Evolutionary conservation across 768 basidiomycete species (phyloP).

Genomic region (Dentipellis fragilis): DNA sequence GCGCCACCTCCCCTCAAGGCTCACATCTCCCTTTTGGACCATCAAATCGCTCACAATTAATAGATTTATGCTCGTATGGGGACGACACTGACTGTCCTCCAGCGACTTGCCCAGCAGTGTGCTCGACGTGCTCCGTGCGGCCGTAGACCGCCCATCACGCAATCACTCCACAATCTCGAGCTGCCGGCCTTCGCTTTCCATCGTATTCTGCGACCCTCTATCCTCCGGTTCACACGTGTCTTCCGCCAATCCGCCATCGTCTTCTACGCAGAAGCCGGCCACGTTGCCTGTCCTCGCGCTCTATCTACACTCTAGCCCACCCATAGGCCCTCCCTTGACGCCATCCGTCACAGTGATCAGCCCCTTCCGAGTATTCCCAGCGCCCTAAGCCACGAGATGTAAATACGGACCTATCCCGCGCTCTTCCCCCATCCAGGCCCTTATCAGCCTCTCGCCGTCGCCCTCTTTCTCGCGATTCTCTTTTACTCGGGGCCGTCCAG

Average conservation of each 20-base stretch:
- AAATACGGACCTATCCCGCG: no score
- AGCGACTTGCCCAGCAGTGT: background rate
- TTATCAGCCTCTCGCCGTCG: no score
- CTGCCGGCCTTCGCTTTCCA: background rate
- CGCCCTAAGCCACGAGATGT: no score
- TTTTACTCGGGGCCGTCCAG: no score
- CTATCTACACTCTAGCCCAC: background rate
- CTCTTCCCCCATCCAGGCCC: no score
- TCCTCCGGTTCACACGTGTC: background rate
- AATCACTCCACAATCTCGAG: background rate
- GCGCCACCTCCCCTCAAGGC: background rate
- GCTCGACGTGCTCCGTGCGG: background rate
- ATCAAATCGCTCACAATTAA: background rate
- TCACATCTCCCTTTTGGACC: background rate
- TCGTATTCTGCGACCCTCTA: slow-evolving; percentile 4
- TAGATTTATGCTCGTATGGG: background rate
- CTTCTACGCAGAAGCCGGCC: no score
- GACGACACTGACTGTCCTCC: background rate
- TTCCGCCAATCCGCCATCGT: background rate
- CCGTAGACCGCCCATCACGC: background rate
- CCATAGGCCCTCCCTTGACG: background rate
- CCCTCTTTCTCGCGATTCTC: no score
- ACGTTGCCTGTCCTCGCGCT: background rate
- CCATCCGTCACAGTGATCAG: no score
- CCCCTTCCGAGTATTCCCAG: no score